Evolutionary conservation across 805 yeast genomes (phyloP).

Genomic region (Blastobotrys parvus): DNA sequence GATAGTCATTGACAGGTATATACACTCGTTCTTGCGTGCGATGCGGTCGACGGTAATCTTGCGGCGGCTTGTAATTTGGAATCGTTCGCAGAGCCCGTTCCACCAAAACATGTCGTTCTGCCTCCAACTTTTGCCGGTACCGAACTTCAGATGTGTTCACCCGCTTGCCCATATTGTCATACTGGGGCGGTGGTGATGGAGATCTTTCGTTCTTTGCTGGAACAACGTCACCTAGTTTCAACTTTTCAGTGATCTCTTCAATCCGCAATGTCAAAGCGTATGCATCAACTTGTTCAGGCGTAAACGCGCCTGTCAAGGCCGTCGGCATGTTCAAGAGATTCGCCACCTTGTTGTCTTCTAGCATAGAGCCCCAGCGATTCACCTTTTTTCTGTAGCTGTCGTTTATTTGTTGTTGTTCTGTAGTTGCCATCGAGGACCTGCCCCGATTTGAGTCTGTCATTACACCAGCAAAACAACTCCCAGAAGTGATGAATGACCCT

Average conservation of each 20-base stretch:
- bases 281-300: slow-evolving; percentile 78
- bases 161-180: slow-evolving; percentile 76
- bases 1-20: slow-evolving; percentile 79
- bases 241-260: slow-evolving; percentile 63
- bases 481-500: too few relatives aligned
- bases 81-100: slow-evolving; percentile 62
- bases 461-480: too few relatives aligned
- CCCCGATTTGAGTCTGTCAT: neutral
- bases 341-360: slow-evolving; percentile 24
- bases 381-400: slow-evolving; percentile 9
- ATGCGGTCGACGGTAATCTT: slow-evolving; percentile 62
- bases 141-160: slow-evolving; percentile 75
- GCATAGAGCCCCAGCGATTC: slow-evolving; percentile 25
- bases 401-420: too few relatives aligned
- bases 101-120: slow-evolving; percentile 74
- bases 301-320: slow-evolving; percentile 38
- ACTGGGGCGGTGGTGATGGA: slow-evolving; percentile 88
- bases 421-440: neutral
- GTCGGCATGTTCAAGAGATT: slow-evolving; percentile 31
- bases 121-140: slow-evolving; percentile 52
- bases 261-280: slow-evolving; percentile 55
- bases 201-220: slow-evolving; percentile 45
- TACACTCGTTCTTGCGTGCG: slow-evolving; percentile 73
- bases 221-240: slow-evolving; percentile 43
- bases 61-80: slow-evolving; percentile 75